phyloP scores from a whole-genome alignment of 306 rosid species.

The Glycine tomentella region DNA sequence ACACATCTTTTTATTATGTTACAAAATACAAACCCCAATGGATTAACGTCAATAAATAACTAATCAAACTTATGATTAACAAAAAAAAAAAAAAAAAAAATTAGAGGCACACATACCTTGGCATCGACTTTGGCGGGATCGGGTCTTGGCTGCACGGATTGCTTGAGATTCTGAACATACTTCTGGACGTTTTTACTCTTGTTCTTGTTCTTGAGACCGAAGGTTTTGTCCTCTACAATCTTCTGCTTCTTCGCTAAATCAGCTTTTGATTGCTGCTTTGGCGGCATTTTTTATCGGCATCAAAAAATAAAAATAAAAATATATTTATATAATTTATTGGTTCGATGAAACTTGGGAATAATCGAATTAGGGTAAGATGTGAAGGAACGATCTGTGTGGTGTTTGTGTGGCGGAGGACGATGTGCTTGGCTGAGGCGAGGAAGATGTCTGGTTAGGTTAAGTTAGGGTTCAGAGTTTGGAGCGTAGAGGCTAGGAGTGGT shows the following conservation, averaged over 20 bases:
- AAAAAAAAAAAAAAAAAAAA: background rate
- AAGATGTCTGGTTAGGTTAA: background rate
- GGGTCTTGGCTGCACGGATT: conserved; percentile 71
- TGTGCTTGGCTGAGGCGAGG: background rate
- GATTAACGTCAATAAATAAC: too few species aligned
- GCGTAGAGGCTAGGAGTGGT: background rate
- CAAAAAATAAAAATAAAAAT: background rate
- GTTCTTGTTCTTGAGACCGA: conserved; percentile 94
- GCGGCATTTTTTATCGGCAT: conserved; percentile 77
- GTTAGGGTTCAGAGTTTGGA: conserved; percentile 46
- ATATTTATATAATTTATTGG: background rate
- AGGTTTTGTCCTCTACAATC: conserved; percentile 94
- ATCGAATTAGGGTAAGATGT: background rate
- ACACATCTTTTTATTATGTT: background rate
- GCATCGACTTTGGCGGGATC: conserved; percentile 70
- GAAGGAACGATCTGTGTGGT: background rate
- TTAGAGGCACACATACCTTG: conserved; percentile 54
- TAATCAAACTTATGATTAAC: background rate
- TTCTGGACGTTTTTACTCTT: conserved; percentile 91
- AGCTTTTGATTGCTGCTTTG: conserved; percentile 79
- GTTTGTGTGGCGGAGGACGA: background rate
- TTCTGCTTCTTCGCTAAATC: conserved; percentile 97
- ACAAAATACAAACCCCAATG: background rate
- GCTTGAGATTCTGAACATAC: conserved; percentile 81
- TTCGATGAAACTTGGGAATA: background rate